Base-by-base conservation (phyloP, 345 rosid genomes). In the Carallia pectinifolia region DNA sequence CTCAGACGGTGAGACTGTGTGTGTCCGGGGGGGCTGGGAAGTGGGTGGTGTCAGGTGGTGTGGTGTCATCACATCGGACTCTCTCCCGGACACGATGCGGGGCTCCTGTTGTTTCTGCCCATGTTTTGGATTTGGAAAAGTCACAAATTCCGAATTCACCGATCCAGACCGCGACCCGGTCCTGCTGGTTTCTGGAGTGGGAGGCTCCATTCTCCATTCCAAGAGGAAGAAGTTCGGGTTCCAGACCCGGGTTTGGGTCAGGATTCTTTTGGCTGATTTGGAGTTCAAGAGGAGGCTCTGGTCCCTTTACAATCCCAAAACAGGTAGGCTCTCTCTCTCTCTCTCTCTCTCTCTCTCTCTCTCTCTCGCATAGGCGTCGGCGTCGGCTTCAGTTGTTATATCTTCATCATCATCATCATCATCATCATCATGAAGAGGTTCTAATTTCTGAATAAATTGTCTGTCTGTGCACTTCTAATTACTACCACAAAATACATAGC, bases 231-330 rank as follows among this genome's bases (percentile, higher is more conserved):
- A 67, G 39, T 54, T 70, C 23, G 89, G 91, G 44, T 65, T 75
- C 60, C 74, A 83, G 78, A 77, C 82, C 64, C 92, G 94, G 61
- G 98, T 87, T 48, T 92, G 98, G 98, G 96, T 90, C 58, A 89
- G 98, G 55, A 80, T 90, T 29, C 85, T 90, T 30, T 78, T 90
- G 4, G 93, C 97, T 8, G 94, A 88, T 64, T 77, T 88, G 77
- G 92, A 88, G 77, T 92, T 92, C 80, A 87, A 72, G 84, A 90
- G 84, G 76, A 85, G 62, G 69, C 68, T 90, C 4, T 92, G 97
- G 97, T 92, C 97, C 77, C 79, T 85, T 17, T 88, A 88, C 53
- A 92, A 92, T 78, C 94, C 89, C 54, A 62, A 85, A 10, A 85
- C 97, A 29, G 97, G 97, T 92, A 33, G 23, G 23, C 23, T 23